Base-by-base conservation (phyloP, 2,329 filamentous ascomycete species). In the Thelonectria olida region DNA sequence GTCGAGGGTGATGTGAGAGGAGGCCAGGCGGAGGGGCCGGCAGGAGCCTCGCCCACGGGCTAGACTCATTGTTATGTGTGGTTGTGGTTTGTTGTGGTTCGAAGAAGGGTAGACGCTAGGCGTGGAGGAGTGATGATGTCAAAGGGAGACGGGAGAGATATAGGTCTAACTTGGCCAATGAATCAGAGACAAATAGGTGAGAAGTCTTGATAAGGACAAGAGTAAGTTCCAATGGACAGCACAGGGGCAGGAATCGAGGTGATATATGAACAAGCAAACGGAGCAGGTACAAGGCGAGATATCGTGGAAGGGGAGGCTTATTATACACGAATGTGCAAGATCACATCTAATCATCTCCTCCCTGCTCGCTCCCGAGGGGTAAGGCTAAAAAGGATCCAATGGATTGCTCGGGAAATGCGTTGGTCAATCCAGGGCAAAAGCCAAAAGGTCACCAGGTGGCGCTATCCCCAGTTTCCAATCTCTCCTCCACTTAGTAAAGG, bases 21-120 rank as follows among this genome's bases (percentile, higher is more conserved):
- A 58, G 42, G 67, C 66, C 66, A 63, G 68, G 53, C 67, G 67
- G 56, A 72, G 67, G 60, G 69, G 67, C 60, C 61, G 66, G 62
- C 59, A 65, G 41, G 69, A 65, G 58, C 67, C 69, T 71, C 69
- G 69, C 54, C 69, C 60, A 62, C 68, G 69, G 54, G 67, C 69
- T 47, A 54, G 58, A 65, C 66, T 72, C 69, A 72, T 72, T 68
- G 59, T 71, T 15, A 20, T 57, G 55, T 57, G 57, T 62, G 51
- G 7, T 27, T 44, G 53, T 65, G 28, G 15, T 42, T 25, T 34
- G 27, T 51, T 27, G 25, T 17, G 49, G 17, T 34, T 34, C 20
- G 38, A n/a, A 19, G 38, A 7, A 13, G 7, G n/a, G 39, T 4
- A 28, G 50, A 7, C 10, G 22, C 38, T 22, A 22, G 31, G 38